Base-by-base conservation (phyloP, 306 rosid species). In the Lathyrus aphaca region DNA sequence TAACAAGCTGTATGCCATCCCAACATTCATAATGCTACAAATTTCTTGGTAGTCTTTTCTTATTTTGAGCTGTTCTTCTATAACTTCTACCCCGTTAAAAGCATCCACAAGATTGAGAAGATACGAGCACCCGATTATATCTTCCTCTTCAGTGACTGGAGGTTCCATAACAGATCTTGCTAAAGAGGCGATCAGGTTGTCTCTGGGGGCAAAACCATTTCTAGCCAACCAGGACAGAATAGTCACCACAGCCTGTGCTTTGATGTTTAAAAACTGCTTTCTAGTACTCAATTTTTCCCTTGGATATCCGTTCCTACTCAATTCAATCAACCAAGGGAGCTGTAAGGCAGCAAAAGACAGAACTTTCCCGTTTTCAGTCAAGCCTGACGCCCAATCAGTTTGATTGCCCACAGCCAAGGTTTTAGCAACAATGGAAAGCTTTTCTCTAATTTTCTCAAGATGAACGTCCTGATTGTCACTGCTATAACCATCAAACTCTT, bases 71-170 rank as follows among this genome's bases (percentile, higher is more conserved):
- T 91, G 95, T 67, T 94, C 97, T 77, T 94, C 99, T 72, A 94
- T 88, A 70, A 89, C 74, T 83, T 94, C 96, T 73, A 94, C 96
- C 51, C 99, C 99, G 80, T 69, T 81, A 64, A 89, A 77, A 10
- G 96, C 95, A 82, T 91, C 97, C 73, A 76, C 89, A 53, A 94
- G 95, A 91, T 91, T 94, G 82, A 94, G 81, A 74, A 94, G 94
- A 77, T 82, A 81, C 49, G 89, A 78, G 83, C 99, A 91, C 43
- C 94, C 91, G 21, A 69, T 71, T 56, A 84, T 79, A 74, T 87
- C 91, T 78, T 86, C 91, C 74, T 84, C 97, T 83, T 87, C 88
- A 3, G 86, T 87, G 76, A 76, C 88, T 61, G 96, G 96, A 19
- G 84, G 86, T 40, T 88, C 91, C 86, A 91, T 79, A 60, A 84